Evolutionary conservation across 1,284 basidiomycete genomes (phyloP).

Genomic region (Moniliophthora roreri): DNA sequence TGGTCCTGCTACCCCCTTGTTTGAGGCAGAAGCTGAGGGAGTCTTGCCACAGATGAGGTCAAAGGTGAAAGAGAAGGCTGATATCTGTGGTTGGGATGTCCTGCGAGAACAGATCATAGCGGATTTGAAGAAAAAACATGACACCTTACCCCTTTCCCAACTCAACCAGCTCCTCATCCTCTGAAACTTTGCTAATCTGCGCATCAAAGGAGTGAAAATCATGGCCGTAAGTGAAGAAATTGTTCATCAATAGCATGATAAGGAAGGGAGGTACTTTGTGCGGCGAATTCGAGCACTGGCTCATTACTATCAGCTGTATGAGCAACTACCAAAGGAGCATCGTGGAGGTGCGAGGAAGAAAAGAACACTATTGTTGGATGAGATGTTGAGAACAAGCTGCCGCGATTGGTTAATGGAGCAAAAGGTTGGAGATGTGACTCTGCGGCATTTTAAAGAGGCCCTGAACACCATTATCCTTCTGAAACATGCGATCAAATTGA

Average conservation of each 20-base stretch:
- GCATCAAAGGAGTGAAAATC: constrained; percentile 25
- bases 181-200: constrained; percentile 34
- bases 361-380: constrained; percentile 25
- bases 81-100: too few relatives aligned
- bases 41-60: constrained; percentile 2
- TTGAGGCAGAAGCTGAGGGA: too few relatives aligned
- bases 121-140: constrained; percentile 23
- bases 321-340: constrained; percentile 31
- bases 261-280: constrained; percentile 30
- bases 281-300: constrained; percentile 28
- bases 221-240: constrained; percentile 33
- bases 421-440: constrained; percentile 28
- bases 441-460: constrained; percentile 20
- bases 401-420: constrained; percentile 23
- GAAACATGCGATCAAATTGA: constrained; percentile 21
- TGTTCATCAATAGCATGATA: constrained; percentile 32
- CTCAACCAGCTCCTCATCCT: constrained; percentile 34
- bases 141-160: constrained; percentile 22
- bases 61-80: constrained; percentile 18
- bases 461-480: constrained; percentile 30
- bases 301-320: constrained; percentile 36
- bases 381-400: constrained; percentile 21
- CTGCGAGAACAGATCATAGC: constrained; percentile 26
- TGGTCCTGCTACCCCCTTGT: too few relatives aligned
- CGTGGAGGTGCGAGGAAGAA: constrained; percentile 25